These are phyloP conservation scores for Talaromyces sp. DNA, from an alignment of 2,329 filamentous ascomycete species.

Conservation along the genomic window DNA sequence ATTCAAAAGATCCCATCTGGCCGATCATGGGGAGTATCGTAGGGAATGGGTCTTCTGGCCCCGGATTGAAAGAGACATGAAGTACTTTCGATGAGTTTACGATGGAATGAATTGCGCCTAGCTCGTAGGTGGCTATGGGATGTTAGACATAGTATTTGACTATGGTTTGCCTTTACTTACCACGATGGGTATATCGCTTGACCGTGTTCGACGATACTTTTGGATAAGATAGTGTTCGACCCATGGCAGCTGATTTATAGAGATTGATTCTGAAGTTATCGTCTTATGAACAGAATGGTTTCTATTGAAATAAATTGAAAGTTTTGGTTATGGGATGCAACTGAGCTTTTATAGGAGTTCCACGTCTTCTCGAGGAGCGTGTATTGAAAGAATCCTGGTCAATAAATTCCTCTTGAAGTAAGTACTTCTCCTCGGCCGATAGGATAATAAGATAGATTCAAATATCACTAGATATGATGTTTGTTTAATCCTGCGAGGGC, in stretches of 20 bases:
- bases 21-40: slow-evolving; percentile 83
- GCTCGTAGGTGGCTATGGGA: slow-evolving; percentile 68
- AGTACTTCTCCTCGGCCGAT: too few relatives aligned
- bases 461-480: too few relatives aligned
- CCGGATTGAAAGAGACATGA: slow-evolving; percentile 75
- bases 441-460: too few relatives aligned
- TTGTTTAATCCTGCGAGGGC: too few relatives aligned
- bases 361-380: too few relatives aligned
- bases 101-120: slow-evolving; percentile 72
- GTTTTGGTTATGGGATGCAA: too few relatives aligned
- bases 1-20: slow-evolving; percentile 72
- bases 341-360: too few relatives aligned
- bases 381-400: too few relatives aligned
- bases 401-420: too few relatives aligned
- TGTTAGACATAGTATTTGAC: not conserved
- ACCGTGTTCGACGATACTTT: slow-evolving; percentile 66
- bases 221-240: slow-evolving; percentile 57
- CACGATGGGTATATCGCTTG: slow-evolving; percentile 67
- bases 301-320: too few relatives aligned
- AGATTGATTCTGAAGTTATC: too few relatives aligned
- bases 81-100: slow-evolving; percentile 74
- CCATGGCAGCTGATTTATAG: slow-evolving; percentile 37
- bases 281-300: too few relatives aligned
- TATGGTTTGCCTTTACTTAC: slow-evolving; percentile 41
- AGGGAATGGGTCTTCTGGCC: slow-evolving; percentile 68